Percentiles rank a stretch among this genome's conserved stretches.
These are phyloP conservation scores for Globisporangium splendens DNA, from an alignment of 352 stramenopile genomes.

Conservation along the genomic window DNA sequence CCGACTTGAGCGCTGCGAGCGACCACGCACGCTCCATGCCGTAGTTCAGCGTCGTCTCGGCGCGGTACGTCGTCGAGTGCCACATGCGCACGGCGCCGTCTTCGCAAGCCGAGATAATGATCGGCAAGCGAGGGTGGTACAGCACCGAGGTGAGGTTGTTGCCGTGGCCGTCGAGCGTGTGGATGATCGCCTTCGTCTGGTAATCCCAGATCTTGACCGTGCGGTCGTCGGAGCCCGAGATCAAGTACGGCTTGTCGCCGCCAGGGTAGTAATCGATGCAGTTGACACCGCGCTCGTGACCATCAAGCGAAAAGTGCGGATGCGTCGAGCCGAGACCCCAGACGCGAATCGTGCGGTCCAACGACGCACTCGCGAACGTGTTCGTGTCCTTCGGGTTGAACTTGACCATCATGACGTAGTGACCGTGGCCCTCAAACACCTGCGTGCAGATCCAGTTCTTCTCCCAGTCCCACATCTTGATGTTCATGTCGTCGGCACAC, in stretches of 20 bases:
- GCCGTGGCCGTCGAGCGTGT: conserved; percentile 98
- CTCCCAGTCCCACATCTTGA: conserved; percentile 99
- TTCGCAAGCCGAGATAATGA: conserved; percentile 97
- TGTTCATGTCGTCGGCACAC: conserved; percentile 98
- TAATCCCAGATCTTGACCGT: conserved; percentile 99
- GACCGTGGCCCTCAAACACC: conserved; percentile 91
- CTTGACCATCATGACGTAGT: conserved; percentile 99
- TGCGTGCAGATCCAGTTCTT: conserved; percentile 78
- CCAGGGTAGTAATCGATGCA: conserved; percentile 99
- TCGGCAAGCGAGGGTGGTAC: conserved; percentile 98
- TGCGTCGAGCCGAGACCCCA: conserved; percentile 90
- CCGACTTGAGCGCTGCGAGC: conserved; percentile 74
- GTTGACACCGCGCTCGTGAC: conserved; percentile 98
- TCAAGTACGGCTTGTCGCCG: conserved; percentile 98
- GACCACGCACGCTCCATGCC: conserved; percentile 98
- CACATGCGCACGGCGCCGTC: conserved; percentile 95
- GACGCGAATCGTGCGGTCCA: conserved; percentile 97
- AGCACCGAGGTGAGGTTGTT: conserved; percentile 98
- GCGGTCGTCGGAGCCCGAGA: conserved; percentile 95
- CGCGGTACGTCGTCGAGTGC: conserved; percentile 93
- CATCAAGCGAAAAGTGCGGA: conserved; percentile 90
- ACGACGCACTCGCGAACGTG: conserved; percentile 96
- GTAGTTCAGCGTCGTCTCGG: conserved; percentile 99
- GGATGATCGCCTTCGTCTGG: conserved; percentile 99
- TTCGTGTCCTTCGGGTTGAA: conserved; percentile 99